Evolutionary conservation across 176 grass and related monocot species (phyloP), one percentile per base, ranked within the genome.

Genomic region (Aegilops umbellulata): DNA sequence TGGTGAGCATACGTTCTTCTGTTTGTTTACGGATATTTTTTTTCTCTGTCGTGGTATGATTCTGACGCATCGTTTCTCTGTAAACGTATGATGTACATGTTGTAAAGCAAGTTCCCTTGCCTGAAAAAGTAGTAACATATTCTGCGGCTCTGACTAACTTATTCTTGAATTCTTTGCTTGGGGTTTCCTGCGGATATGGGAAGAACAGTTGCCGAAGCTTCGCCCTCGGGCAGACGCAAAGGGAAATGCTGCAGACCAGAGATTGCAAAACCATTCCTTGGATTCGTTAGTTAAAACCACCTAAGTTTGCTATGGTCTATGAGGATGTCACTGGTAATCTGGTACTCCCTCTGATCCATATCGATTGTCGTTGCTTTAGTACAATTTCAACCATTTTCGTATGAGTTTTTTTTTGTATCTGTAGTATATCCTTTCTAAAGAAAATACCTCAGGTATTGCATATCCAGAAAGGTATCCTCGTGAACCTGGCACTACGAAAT

Each of bases 141-240:
- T 89, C 64, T 20, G 4, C 77, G 29, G n/a, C 42, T 30, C 42
- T 8, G 73, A 75, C 42, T 22, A 31, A 55, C 16, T 55, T 76
- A 76, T 55, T 31, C 25, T 53, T 76, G 73, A 29, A 31, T 53
- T 32, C 2, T 76, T 55, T 53, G 46, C 74, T 76, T 31, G 19
- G 31, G 74, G 27, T 32, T 53, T 53, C 44, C 26, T 55, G 16
- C 1, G 26, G 26, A 76, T 53, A 75, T 6, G 7, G 26, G 8
- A 55, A 76, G 46, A 53, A 76, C 74, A 73, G 6, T 53, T 58
- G 39, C 24, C 10, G 42, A 86, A 83, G 83, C 84, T 79, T 90
- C 5, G 73, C 11, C 88, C 38, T 19, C 29, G 55, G 84, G 79
- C 31, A 90, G 78, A 82, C 65, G 29, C 79, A 77, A 86, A 82